Base-by-base conservation (phyloP, 1,284 basidiomycete species). In the Peniophora sp. region DNA sequence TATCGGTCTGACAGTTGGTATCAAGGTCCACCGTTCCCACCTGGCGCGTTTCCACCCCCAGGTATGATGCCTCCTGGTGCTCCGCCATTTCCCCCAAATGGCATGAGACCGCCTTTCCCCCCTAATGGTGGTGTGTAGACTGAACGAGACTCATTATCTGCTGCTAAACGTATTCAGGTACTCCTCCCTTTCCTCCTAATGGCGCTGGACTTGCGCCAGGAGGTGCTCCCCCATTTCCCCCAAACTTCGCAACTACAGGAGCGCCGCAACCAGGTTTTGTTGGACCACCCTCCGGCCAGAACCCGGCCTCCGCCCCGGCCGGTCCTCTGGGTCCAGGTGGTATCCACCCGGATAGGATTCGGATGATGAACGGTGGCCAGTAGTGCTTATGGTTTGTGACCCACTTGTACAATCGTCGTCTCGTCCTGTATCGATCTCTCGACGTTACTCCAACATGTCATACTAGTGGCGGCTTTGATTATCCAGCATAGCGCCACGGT, bases 321-420 rank as follows among this genome's bases (percentile, higher is more conserved):
- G 60, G 20, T 58, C 41, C 48, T 54, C 72, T 14, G 3, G 45
- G 65, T 17, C 70, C 72, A 46, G 68, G 72, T 18, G 84, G 79
- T 24, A 88, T 93, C 57, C 91, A 93, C 67, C 91, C 91, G n/a
- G 90, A 93, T 68, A 76, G 90, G 54, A 59, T 90, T 64, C 75
- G 88, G 54, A 92, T 92, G 88, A 81, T 92, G 83, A 79, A 72
- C 48, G 60, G 63, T 45, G 58, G 58, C 6, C 27, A 32, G 27
- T 32, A 32, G 27, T 6, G 12, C n/a, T n/a, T n/a, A n/a, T n/a
- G n/a, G n/a, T n/a, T n/a, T 36, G 10, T 36, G 34, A 10, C 34
- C n/a, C 10, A 10, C 10, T n/a, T 36, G 34, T n/a, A 36, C 34
- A 36, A 36, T 36, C 34, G 10, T 36, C 10, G 34, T 36, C 10